Evolutionary conservation across 345 rosid species (phyloP).

Genomic region (Dipteronia dyeriana): DNA sequence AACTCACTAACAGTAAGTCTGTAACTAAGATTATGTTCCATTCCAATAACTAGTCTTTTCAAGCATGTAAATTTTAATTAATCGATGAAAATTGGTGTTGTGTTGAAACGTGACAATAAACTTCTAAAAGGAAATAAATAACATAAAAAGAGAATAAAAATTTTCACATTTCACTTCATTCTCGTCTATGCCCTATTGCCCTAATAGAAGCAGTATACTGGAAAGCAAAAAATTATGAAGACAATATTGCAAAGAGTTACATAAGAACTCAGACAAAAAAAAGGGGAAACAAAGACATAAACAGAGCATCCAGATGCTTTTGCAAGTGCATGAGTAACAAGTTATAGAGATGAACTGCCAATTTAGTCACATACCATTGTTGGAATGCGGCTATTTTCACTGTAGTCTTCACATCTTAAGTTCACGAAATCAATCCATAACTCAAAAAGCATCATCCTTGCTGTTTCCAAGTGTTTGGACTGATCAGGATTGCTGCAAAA

Average conservation of each 20-base stretch:
- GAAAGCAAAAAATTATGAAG: not conserved
- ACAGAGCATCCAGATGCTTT: not conserved
- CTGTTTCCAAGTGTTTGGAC: constrained; percentile 96
- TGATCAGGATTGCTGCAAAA: constrained; percentile 90
- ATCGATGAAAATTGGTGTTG: too few species aligned
- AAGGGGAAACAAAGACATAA: not conserved
- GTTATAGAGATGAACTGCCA: too few species aligned
- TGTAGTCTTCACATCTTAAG: constrained; percentile 84
- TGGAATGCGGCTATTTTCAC: constrained; percentile 87
- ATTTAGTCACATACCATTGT: constrained; percentile 53
- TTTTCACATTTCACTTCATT: not conserved
- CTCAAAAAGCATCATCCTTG: constrained; percentile 81
- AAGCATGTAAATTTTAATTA: too few species aligned
- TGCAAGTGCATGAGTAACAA: too few species aligned
- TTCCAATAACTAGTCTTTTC: too few species aligned
- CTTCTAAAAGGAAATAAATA: not conserved
- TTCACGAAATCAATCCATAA: constrained; percentile 96
- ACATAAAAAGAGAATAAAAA: not conserved
- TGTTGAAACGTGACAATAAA: not conserved
- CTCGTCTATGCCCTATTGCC: not conserved
- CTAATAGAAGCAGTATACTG: not conserved
- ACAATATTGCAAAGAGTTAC: not conserved
- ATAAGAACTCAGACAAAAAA: not conserved
- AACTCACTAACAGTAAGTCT: not conserved
- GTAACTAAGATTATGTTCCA: too few species aligned